Conservation (phyloP, 768 basidiomycete genomes). For the Tephrocybe rancida region DNA sequence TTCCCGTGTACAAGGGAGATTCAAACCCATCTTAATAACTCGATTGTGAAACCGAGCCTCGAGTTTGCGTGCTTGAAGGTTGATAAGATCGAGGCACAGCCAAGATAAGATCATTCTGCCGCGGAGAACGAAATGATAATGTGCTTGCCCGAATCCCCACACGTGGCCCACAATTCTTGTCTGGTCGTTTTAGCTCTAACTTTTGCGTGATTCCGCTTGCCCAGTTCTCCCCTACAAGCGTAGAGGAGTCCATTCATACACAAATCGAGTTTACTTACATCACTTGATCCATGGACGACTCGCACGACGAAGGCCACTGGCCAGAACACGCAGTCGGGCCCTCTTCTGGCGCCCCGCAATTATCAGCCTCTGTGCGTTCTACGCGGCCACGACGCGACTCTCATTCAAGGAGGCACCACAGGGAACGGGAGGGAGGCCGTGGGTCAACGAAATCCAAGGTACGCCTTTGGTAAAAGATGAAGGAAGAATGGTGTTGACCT, state of each 20-base stretch:
- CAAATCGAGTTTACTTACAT: too few species aligned
- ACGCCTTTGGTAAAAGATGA: not conserved
- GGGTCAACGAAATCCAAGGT: slow-evolving; percentile 4
- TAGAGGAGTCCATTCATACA: too few species aligned
- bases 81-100: not conserved
- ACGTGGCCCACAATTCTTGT: not conserved
- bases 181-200: too few species aligned
- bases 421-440: not conserved
- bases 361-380: not conserved
- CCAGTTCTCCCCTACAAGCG: too few species aligned
- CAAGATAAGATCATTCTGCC: not conserved
- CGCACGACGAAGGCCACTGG: not conserved
- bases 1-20: too few species aligned
- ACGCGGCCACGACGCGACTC: not conserved
- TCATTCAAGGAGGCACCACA: not conserved
- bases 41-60: too few species aligned
- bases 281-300: not conserved
- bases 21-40: too few species aligned
- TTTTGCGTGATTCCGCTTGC: too few species aligned
- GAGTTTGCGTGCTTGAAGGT: too few species aligned
- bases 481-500: too few species aligned
- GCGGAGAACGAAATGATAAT: not conserved
- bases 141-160: not conserved
- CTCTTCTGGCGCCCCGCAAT: not conserved
- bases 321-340: not conserved